phyloP scores from a whole-genome alignment of 139 green algal genomes.

The Chlorella sp. region DNA sequence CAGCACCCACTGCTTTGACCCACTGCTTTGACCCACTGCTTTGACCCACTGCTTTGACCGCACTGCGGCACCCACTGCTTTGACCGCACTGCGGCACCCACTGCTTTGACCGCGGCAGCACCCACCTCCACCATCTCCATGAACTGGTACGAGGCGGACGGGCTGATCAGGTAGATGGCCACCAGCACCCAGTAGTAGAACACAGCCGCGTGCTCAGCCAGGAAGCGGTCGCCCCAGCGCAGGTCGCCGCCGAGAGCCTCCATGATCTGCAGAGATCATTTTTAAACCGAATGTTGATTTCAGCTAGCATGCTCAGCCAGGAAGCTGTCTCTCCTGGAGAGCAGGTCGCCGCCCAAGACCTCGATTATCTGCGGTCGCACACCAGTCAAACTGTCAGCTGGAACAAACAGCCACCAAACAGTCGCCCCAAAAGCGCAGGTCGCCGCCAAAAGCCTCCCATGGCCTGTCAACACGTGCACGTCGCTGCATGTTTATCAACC shows the following conservation, averaged over 20 bases:
- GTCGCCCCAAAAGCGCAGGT: too few species aligned
- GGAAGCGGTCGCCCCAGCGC: constrained; percentile 91
- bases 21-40: not conserved
- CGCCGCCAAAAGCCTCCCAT: too few species aligned
- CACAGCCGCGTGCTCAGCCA: constrained; percentile 85
- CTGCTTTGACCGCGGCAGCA: not conserved
- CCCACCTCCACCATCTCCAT: constrained; percentile 85
- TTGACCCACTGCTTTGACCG: not conserved
- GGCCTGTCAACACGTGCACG: too few species aligned
- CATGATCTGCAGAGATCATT: constrained; percentile 85
- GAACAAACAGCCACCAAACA: too few species aligned
- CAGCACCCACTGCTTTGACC: too few species aligned
- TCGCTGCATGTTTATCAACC: too few species aligned
- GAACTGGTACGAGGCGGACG: constrained; percentile 92
- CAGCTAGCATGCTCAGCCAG: too few species aligned
- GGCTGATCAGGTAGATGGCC: constrained; percentile 77
- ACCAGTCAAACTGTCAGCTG: too few species aligned
- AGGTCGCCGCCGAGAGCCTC: constrained; percentile 94
- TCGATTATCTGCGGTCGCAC: too few species aligned
- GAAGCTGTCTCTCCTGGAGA: too few species aligned
- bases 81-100: not conserved
- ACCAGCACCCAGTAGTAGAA: constrained; percentile 93
- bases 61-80: not conserved
- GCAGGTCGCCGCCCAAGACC: too few species aligned
- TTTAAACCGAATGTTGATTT: too few species aligned